phyloP scores from a whole-genome alignment of 2,329 filamentous ascomycete genomes.

The Davidsoniella neocaledoniae region DNA sequence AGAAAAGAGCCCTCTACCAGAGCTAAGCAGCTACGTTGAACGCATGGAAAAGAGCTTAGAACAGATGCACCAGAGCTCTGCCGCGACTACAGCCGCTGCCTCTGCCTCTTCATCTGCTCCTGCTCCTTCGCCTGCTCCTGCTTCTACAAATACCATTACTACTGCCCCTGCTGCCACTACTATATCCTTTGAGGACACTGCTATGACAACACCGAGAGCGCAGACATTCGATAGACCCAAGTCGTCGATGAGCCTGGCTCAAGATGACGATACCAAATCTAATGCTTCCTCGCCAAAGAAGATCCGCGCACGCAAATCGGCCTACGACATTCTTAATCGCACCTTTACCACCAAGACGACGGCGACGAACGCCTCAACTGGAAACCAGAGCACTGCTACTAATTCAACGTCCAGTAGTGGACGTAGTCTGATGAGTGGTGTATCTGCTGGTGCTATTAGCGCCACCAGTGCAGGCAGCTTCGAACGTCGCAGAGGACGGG shows the following conservation, averaged over 20 bases:
- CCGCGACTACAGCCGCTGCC: not conserved
- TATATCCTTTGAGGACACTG: constrained; percentile 19
- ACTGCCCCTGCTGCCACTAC: not conserved
- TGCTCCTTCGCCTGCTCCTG: not conserved
- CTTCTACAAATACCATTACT: not conserved
- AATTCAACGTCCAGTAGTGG: constrained; percentile 62
- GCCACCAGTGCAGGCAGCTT: constrained; percentile 90
- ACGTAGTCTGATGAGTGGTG: constrained; percentile 83
- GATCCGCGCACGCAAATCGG: constrained; percentile 51
- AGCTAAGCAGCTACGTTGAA: constrained; percentile 73
- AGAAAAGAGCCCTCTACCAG: constrained; percentile 36
- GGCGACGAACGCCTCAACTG: constrained; percentile 60
- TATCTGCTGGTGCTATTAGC: constrained; percentile 79
- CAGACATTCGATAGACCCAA: constrained; percentile 35
- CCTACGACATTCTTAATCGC: constrained; percentile 64
- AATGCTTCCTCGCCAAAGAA: constrained; percentile 19
- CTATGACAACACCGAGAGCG: constrained; percentile 35
- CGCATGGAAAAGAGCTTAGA: constrained; percentile 76
- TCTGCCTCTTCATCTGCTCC: not conserved
- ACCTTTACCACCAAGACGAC: constrained; percentile 82
- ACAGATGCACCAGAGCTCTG: constrained; percentile 41
- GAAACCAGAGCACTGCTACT: constrained; percentile 55
- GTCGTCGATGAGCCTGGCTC: constrained; percentile 35
- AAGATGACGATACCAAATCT: constrained; percentile 13
- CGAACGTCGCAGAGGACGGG: constrained; percentile 52